Evolutionary conservation across 2,329 filamentous ascomycete species (phyloP).

Genomic region (Aspergillus novoparasiticus): DNA sequence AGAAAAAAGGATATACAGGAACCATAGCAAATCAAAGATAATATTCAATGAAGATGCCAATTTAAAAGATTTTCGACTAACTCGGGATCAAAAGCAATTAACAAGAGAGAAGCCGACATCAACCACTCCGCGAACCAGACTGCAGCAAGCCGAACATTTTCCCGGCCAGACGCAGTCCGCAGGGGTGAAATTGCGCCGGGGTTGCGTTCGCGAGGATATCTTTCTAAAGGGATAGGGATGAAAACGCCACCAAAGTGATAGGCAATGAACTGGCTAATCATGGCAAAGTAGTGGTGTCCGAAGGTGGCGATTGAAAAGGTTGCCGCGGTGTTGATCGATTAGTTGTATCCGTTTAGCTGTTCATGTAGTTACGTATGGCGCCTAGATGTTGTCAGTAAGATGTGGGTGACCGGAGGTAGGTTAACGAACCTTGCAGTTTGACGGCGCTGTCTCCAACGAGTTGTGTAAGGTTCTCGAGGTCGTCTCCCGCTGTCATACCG

Average conservation of each 20-base stretch:
- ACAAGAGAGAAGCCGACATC: background rate
- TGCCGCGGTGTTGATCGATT: constrained; percentile 5
- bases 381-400: constrained; percentile 30
- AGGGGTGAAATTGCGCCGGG: background rate
- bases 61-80: constrained; percentile 27
- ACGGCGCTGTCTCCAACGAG: constrained; percentile 83
- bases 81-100: constrained; percentile 12
- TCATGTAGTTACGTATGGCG: constrained; percentile 53
- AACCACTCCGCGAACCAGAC: background rate
- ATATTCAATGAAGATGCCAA: constrained; percentile 15
- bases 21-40: constrained; percentile 5
- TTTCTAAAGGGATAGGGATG: constrained; percentile 2
- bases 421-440: constrained; percentile 70
- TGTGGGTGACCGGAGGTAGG: background rate
- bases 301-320: constrained; percentile 6
- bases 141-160: background rate
- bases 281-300: background rate
- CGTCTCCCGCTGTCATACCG: constrained; percentile 92
- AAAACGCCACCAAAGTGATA: constrained; percentile 17
- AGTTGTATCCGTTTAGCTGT: constrained; percentile 42
- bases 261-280: constrained; percentile 14
- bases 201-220: background rate
- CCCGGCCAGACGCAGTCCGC: background rate
- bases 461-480: constrained; percentile 85
- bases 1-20: constrained; percentile 20